Base-by-base conservation (phyloP, 768 basidiomycete species). In the Suillus weaverae region DNA sequence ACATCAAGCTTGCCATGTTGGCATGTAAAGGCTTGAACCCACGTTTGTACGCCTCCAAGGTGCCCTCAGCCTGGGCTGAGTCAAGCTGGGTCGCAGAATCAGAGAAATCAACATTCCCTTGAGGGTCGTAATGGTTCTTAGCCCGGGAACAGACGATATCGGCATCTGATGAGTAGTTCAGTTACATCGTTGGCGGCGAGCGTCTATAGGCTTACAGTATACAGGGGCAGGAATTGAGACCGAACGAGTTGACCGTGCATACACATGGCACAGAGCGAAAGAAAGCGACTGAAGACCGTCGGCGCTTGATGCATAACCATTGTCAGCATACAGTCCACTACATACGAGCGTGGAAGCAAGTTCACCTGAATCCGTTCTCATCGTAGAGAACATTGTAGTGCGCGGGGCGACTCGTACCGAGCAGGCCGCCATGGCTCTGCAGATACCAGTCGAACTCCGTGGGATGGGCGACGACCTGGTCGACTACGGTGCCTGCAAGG, bases 191-290 rank as follows among this genome's bases (percentile, higher is more conserved):
- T 10, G 18, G 5, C 33, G 18, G 44, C 4, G 20, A 60, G 13
- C 22, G 30, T 51, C 22, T 35, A 39, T 57, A 11, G 38, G 39
- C 88, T 70, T 70, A 92, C 91, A 92, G 68, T 92, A 92, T 0
- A 92, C 90, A 0, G 91, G 91, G 0, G 91, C 91, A 0, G 91
- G 91, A 59, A 92, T 92, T 0, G 91, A 92, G 1, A 92, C 91
- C 0, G 90, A 90, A 30, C 91, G 86, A 4, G 91, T 92, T 11
- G 90, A 86, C 3, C 91, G 84, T 1, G 91, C 90, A 67, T 92
- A 94, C 0, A 92, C 87, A 55, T 95, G 91, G 70, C 91, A 92
- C 0, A 95, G 79, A 0, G 91, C 88, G 61, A 90, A 94, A 0
- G 91, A 87, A 4, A 88, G 73, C 0, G 84, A 81, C 68, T 94